Percentiles rank a stretch among this genome's conserved stretches.
Conservation (phyloP, 164 flowering plant species). For the Umbellularia californica region DNA sequence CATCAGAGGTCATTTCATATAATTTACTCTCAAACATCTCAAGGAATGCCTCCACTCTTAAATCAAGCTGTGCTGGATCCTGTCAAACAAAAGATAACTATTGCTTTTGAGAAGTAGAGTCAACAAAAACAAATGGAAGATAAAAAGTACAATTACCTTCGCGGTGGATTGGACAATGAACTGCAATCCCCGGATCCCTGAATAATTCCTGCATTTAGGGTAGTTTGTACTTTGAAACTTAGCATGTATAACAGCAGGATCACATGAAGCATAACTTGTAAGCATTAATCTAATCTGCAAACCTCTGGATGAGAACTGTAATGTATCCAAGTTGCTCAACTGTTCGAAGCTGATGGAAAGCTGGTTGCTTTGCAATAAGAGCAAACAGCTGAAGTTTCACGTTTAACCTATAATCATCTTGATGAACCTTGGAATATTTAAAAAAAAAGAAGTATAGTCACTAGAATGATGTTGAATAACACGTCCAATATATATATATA, state of each 20-base stretch:
- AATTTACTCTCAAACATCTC: constrained; percentile 72
- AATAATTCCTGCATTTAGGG: constrained; percentile 54
- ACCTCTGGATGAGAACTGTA: constrained; percentile 73
- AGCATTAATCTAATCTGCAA: background rate
- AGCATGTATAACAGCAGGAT: background rate
- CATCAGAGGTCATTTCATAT: constrained; percentile 65
- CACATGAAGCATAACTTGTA: no score
- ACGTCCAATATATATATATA: background rate
- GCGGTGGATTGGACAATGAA: constrained; percentile 82
- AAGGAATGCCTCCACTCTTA: constrained; percentile 74
- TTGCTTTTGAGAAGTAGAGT: no score
- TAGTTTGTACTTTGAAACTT: background rate
- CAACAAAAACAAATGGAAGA: background rate
- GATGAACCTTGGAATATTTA: constrained; percentile 56
- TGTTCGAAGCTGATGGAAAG: constrained; percentile 93
- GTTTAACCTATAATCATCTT: constrained; percentile 68
- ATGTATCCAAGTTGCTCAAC: constrained; percentile 99
- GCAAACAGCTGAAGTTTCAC: constrained; percentile 91
- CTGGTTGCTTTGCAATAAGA: constrained; percentile 80
- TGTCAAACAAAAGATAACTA: constrained; percentile 22
- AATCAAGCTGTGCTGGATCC: constrained; percentile 77
- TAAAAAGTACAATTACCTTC: constrained; percentile 43
- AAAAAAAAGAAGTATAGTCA: constrained; percentile 1
- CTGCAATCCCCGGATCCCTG: constrained; percentile 76
- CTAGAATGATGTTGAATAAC: background rate